Evolutionary conservation across 2,329 filamentous ascomycete genomes (phyloP).

Genomic region (Polychaeton citri): DNA sequence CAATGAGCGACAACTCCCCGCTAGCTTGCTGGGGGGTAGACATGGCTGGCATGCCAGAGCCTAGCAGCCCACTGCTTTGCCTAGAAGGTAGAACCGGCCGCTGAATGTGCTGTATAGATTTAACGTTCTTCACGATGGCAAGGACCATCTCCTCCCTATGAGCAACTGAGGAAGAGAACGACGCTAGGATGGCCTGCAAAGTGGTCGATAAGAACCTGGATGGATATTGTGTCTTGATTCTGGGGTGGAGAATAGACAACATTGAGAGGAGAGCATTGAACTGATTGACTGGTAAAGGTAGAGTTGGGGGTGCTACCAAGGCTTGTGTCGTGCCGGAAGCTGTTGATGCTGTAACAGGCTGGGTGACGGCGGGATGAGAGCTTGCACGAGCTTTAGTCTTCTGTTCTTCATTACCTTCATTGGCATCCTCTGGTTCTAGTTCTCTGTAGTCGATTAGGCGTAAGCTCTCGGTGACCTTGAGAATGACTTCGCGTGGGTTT

Average conservation of each 20-base stretch:
- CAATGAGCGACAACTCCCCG: constrained; percentile 7
- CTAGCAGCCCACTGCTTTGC: constrained; percentile 33
- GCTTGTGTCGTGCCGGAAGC: constrained; percentile 1
- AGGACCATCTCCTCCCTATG: constrained; percentile 53
- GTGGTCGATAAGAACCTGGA: constrained; percentile 67
- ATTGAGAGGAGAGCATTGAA: constrained; percentile 60
- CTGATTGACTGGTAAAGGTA: constrained; percentile 35
- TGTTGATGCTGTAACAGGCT: no score
- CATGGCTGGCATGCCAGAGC: constrained; percentile 9
- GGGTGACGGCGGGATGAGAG: neutral
- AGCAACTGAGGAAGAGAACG: constrained; percentile 46
- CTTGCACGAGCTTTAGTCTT: constrained; percentile 4
- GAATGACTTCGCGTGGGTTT: constrained; percentile 68
- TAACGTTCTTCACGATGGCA: constrained; percentile 56
- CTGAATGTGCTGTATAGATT: constrained; percentile 53
- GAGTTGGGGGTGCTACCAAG: constrained; percentile 15
- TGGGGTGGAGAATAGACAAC: constrained; percentile 57
- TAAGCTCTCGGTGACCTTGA: constrained; percentile 65
- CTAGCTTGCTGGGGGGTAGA: constrained; percentile 1
- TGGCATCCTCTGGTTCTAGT: constrained; percentile 48
- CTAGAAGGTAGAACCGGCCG: constrained; percentile 50
- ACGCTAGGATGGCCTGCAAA: constrained; percentile 56
- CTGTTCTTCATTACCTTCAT: constrained; percentile 39
- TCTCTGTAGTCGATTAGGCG: constrained; percentile 42
- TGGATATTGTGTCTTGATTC: constrained; percentile 64